Base-by-base conservation (phyloP, 768 basidiomycete species). In the Lactifluus piperatus region DNA sequence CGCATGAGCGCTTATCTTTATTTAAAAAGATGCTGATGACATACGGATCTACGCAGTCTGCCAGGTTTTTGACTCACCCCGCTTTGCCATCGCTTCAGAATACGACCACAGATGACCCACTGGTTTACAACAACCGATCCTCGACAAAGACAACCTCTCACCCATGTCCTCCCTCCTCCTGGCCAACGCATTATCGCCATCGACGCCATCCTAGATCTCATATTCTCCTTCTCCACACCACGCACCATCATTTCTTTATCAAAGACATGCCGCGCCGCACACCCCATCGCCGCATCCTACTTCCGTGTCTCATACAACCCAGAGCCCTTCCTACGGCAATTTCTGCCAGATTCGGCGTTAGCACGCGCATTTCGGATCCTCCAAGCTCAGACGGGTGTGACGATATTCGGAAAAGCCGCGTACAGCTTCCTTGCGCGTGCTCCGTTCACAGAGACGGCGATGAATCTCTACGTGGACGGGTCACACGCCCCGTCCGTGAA, bases 131-230 rank as follows among this genome's bases (percentile, higher is more conserved):
- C 45, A 37, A 46, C 18, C n/a, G 24, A 24, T 37, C n/a, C 10
- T 26, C 18, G n/a, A 41, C 39, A 11, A 18, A 39, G 11, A 5
- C 20, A 41, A 1, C 8, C 43, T 8, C 20, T 44, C 11, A 7
- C 22, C 5, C 9, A 37, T 22, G 14, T 36, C n/a, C 53, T 27
- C 41, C 53, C 95, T 80, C 0, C 88, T 13, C 10, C 11, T 80
- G 69, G 97, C 94, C 53, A 99, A 71, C 4, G 87, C 81, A 27
- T 75, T 77, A n/a, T 72, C 71, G 2, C 69, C 68, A 34, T 69
- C 71, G 16, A 72, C 69, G 49, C 71, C 75, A 65, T 76, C 83
- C 67, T 72, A 29, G 72, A 68, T n/a, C 70, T 73, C 26, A 67
- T 69, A 52, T 78, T 79, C 62, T 78, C 79, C 68, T 84, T 86